These are phyloP conservation scores for Venturia carpophila DNA, from an alignment of 2,329 filamentous ascomycete species.

Conservation along the genomic window DNA sequence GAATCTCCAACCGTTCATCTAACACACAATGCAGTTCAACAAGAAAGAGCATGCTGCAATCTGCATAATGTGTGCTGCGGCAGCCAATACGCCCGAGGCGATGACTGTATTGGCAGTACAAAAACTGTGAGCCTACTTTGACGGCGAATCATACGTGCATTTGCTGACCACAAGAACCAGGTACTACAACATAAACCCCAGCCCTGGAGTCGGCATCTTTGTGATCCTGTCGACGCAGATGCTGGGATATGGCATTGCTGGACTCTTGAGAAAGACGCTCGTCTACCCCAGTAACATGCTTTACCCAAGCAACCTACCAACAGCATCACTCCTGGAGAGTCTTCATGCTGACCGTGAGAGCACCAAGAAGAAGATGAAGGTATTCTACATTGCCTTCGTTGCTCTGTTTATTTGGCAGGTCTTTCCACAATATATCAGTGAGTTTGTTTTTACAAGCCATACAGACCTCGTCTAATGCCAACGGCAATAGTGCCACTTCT, in stretches of 20 bases:
- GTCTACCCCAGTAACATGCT: constrained; percentile 21
- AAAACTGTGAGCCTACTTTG: neutral
- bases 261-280: constrained; percentile 19
- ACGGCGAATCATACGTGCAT: constrained; percentile 31
- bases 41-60: constrained; percentile 29
- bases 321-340: constrained; percentile 19
- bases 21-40: constrained; percentile 25
- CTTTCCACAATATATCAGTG: constrained; percentile 23
- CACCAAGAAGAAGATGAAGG: constrained; percentile 20
- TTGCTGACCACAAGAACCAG: neutral
- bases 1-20: neutral
- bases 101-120: constrained; percentile 20
- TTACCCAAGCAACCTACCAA: constrained; percentile 20
- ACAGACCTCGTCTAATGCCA: neutral
- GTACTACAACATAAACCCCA: constrained; percentile 19
- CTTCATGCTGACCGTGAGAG: constrained; percentile 19
- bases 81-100: constrained; percentile 18
- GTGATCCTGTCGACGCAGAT: constrained; percentile 20
- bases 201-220: constrained; percentile 16
- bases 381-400: constrained; percentile 28
- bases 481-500: constrained; percentile 12
- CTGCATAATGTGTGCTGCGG: constrained; percentile 19
- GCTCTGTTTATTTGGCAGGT: constrained; percentile 19
- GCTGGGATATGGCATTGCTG: constrained; percentile 21
- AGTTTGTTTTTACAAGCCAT: neutral